Conservation (phyloP, 106 monocot genomes). For the Dactylorhiza incarnata region DNA sequence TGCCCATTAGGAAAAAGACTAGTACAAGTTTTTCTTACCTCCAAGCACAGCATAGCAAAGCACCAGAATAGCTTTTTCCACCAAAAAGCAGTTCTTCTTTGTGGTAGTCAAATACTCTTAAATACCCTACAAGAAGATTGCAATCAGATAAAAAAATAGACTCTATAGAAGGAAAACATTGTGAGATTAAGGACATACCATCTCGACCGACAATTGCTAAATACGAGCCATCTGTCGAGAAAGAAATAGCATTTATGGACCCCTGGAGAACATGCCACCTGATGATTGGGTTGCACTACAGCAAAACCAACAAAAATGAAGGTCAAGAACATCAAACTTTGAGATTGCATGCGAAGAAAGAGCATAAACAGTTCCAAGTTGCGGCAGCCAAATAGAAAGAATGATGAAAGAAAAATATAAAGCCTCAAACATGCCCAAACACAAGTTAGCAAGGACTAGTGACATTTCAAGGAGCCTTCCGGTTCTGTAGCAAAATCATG, state of each 20-base stretch:
- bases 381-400: no score
- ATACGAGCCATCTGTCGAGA: slow-evolving; percentile 71
- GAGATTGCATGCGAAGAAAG: no score
- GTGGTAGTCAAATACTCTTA: slow-evolving; percentile 87
- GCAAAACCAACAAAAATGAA: background rate
- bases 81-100: slow-evolving; percentile 86
- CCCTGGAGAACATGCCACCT: slow-evolving; percentile 98
- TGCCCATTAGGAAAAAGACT: background rate
- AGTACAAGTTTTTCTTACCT: slow-evolving; percentile 40
- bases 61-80: slow-evolving; percentile 96
- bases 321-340: background rate
- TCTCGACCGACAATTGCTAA: slow-evolving; percentile 91
- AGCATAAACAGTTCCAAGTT: no score
- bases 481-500: no score
- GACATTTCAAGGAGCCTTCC: no score
- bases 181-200: slow-evolving; percentile 33
- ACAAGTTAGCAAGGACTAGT: no score
- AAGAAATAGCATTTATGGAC: slow-evolving; percentile 84
- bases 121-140: slow-evolving; percentile 46
- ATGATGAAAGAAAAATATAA: no score
- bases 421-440: no score
- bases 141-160: background rate
- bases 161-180: background rate
- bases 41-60: slow-evolving; percentile 93
- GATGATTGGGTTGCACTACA: slow-evolving; percentile 86